These are phyloP conservation scores for Rauvolfia tetraphylla DNA, from an alignment of 257 asterid genomes.

Conservation along the genomic window DNA sequence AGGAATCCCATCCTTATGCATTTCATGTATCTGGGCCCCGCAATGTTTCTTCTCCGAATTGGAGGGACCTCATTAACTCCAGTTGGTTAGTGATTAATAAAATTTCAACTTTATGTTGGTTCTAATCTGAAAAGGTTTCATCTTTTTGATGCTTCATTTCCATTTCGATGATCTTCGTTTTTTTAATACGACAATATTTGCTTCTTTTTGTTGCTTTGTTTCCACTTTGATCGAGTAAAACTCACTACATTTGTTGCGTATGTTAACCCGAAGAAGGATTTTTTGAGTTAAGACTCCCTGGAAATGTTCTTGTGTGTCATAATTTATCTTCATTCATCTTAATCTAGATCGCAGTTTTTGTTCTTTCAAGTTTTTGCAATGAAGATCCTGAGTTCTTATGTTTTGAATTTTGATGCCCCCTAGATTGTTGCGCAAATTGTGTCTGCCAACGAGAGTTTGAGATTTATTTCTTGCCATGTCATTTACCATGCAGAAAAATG, in stretches of 20 bases:
- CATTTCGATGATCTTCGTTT: background rate
- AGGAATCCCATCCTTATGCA: constrained; percentile 34
- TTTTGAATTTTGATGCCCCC: background rate
- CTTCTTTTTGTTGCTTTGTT: background rate
- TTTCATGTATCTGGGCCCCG: constrained; percentile 48
- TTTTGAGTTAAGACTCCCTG: background rate
- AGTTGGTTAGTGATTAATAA: constrained; percentile 30
- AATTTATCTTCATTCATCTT: no score
- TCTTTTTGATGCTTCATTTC: background rate
- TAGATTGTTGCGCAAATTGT: background rate
- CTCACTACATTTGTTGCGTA: background rate
- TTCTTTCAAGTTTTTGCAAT: background rate
- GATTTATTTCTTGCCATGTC: background rate
- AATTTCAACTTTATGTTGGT: constrained; percentile 1
- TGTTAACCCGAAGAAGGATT: no score
- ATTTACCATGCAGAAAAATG: background rate
- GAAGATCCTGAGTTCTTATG: background rate
- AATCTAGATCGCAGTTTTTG: no score
- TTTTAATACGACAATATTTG: background rate
- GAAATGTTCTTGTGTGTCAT: no score
- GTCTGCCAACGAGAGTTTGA: background rate
- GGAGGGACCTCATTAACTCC: constrained; percentile 42
- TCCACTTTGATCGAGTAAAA: background rate
- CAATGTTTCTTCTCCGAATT: constrained; percentile 38
- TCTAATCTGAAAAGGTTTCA: background rate